phyloP scores from a whole-genome alignment of 208 protist genomes.

The Crithidia bombi region DNA sequence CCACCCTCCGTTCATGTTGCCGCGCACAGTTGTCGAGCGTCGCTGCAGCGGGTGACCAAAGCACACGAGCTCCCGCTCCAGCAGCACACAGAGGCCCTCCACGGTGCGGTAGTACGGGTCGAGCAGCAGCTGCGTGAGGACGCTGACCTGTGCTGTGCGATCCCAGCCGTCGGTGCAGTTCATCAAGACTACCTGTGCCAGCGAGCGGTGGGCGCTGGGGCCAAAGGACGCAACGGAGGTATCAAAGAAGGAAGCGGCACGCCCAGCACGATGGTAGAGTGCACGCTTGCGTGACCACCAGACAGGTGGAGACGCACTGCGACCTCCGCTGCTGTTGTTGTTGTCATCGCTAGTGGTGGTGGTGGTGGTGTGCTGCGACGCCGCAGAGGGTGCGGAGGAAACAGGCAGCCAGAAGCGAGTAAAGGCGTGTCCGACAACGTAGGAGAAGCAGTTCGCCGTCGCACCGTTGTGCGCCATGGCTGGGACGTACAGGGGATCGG shows the following conservation, averaged over 20 bases:
- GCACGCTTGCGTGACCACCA: conserved; percentile 5
- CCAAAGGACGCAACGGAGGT: conserved; percentile 26
- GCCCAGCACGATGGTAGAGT: no score
- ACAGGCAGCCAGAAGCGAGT: conserved; percentile 21
- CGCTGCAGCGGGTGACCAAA: conserved; percentile 80
- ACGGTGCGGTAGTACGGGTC: conserved; percentile 95
- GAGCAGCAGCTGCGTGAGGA: conserved; percentile 81
- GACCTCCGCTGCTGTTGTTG: neutral
- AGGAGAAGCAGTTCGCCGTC: conserved; percentile 34
- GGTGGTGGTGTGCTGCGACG: neutral
- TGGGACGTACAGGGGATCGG: conserved; percentile 47
- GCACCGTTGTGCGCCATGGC: conserved; percentile 34
- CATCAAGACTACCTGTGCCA: conserved; percentile 29
- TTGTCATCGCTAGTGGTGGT: no score
- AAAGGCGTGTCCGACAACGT: conserved; percentile 42
- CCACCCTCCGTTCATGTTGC: conserved; percentile 27
- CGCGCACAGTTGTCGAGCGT: conserved; percentile 26
- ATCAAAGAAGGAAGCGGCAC: neutral
- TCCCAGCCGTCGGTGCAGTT: conserved; percentile 95
- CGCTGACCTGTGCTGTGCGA: conserved; percentile 87
- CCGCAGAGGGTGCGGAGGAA: neutral
- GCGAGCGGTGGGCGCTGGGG: conserved; percentile 21
- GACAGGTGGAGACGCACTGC: neutral
- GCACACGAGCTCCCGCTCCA: conserved; percentile 94
- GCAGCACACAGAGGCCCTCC: conserved; percentile 87